A percentile compares a stretch with the other conserved stretches of the same genome.
These are phyloP conservation scores for Leucosporidium yakuticum DNA, from an alignment of 768 basidiomycete species.

Conservation along the genomic window DNA sequence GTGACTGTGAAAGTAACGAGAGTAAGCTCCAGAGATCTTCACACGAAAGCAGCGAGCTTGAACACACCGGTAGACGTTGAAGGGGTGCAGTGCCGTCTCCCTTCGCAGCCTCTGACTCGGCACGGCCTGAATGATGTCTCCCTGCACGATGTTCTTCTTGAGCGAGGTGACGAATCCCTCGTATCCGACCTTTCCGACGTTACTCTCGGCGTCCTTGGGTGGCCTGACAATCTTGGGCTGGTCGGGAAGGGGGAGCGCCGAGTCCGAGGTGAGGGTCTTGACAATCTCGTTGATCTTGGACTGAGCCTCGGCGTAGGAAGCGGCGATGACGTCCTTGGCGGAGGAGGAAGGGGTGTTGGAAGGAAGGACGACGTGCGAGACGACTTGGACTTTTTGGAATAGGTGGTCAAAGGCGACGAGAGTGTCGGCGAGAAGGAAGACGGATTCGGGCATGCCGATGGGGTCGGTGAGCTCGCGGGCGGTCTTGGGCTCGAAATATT, in stretches of 20 bases:
- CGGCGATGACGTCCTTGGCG: conserved; percentile 43
- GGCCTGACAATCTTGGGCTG: conserved; percentile 44
- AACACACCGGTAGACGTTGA: conserved; percentile 76
- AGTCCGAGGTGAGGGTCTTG: conserved; percentile 16
- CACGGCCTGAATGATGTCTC: conserved; percentile 98
- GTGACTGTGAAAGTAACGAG: conserved; percentile 44
- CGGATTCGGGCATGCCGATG: conserved; percentile 83
- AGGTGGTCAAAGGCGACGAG: conserved; percentile 95
- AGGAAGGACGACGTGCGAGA: conserved; percentile 89
- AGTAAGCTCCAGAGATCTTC: not conserved
- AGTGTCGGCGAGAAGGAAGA: conserved; percentile 95
- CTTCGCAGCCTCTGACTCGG: conserved; percentile 85
- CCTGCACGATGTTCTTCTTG: conserved; percentile 89
- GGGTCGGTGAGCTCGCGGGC: conserved; percentile 63
- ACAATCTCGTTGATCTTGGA: conserved; percentile 27
- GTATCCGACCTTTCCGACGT: conserved; percentile 90
- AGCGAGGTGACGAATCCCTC: conserved; percentile 81
- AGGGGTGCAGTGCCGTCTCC: conserved; percentile 83
- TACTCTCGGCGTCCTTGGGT: conserved; percentile 62
- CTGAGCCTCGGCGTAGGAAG: conserved; percentile 23
- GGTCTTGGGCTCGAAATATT: conserved; percentile 85
- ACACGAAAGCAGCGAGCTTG: not conserved
- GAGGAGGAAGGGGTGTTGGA: conserved; percentile 48
- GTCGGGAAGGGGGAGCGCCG: conserved; percentile 44
- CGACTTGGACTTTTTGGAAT: conserved; percentile 87